phyloP scores from a whole-genome alignment of 768 basidiomycete genomes.

The Scleroderma bovista region DNA sequence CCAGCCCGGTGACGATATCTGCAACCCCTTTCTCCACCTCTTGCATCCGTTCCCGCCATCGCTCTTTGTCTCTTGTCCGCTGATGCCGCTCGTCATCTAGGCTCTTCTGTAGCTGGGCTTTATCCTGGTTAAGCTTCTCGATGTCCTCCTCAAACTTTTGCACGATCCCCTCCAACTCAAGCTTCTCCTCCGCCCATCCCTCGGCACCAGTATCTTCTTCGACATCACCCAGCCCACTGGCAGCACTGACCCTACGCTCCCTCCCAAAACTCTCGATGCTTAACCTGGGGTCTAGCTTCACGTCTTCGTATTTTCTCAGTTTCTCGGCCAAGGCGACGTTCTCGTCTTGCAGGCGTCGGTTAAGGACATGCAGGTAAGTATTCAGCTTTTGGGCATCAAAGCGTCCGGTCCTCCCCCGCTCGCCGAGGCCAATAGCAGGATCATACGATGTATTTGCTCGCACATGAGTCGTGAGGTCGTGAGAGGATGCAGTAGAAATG shows the following conservation, averaged over 20 bases:
- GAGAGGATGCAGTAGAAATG: constrained; percentile 80
- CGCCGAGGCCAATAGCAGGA: constrained; percentile 70
- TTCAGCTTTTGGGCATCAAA: constrained; percentile 88
- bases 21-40: constrained; percentile 70
- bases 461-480: constrained; percentile 75
- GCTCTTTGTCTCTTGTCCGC: constrained; percentile 59
- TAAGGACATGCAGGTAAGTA: constrained; percentile 79
- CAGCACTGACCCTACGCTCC: constrained; percentile 48
- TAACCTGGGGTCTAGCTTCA: constrained; percentile 24
- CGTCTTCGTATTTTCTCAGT: constrained; percentile 50
- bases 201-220: constrained; percentile 60
- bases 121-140: constrained; percentile 40
- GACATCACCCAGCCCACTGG: constrained; percentile 51
- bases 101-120: constrained; percentile 39
- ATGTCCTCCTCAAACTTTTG: constrained; percentile 30
- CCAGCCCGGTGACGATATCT: constrained; percentile 60
- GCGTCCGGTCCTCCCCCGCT: constrained; percentile 61
- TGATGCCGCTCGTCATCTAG: constrained; percentile 52
- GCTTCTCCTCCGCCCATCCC: constrained; percentile 68
- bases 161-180: constrained; percentile 44
- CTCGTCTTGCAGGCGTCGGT: constrained; percentile 79
- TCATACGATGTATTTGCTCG: constrained; percentile 88
- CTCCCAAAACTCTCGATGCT: constrained; percentile 26
- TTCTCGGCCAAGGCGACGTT: constrained; percentile 62
- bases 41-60: constrained; percentile 65